Evolutionary conservation across 1,284 basidiomycete genomes (phyloP).

Genomic region (Acaromyces ingoldii): DNA sequence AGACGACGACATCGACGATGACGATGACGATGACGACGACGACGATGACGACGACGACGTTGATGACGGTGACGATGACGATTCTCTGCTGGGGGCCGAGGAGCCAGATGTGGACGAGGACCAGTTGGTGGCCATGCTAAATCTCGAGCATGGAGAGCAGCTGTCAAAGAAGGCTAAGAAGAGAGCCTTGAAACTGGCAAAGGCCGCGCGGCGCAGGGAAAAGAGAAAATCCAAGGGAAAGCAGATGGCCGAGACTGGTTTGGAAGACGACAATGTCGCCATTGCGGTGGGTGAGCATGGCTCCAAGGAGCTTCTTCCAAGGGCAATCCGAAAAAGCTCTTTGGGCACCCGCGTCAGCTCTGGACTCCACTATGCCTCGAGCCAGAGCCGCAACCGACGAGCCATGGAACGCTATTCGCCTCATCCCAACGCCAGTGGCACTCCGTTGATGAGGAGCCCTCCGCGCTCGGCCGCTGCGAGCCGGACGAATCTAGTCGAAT

Average conservation of each 20-base stretch:
- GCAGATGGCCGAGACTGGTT: too few relatives aligned
- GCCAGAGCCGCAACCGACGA: conserved; percentile 33
- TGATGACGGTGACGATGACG: neutral
- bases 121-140: conserved; percentile 5
- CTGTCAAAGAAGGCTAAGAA: conserved; percentile 31
- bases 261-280: neutral
- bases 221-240: conserved; percentile 19
- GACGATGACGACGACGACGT: neutral
- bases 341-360: conserved; percentile 24
- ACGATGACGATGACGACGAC: neutral
- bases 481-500: too few relatives aligned
- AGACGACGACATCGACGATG: neutral
- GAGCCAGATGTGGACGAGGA: neutral
- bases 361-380: conserved; percentile 35
- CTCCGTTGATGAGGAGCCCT: too few relatives aligned
- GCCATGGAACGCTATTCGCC: conserved; percentile 45
- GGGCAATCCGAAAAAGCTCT: conserved; percentile 7
- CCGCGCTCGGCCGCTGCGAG: too few relatives aligned
- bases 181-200: conserved; percentile 29
- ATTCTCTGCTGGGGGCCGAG: neutral
- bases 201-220: conserved; percentile 9
- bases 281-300: conserved; percentile 16
- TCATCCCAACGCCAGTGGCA: too few relatives aligned
- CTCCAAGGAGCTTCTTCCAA: conserved; percentile 2
- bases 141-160: conserved; percentile 29